Base-by-base conservation (phyloP, 352 stramenopile genomes). In the Phytophthora vignae region DNA sequence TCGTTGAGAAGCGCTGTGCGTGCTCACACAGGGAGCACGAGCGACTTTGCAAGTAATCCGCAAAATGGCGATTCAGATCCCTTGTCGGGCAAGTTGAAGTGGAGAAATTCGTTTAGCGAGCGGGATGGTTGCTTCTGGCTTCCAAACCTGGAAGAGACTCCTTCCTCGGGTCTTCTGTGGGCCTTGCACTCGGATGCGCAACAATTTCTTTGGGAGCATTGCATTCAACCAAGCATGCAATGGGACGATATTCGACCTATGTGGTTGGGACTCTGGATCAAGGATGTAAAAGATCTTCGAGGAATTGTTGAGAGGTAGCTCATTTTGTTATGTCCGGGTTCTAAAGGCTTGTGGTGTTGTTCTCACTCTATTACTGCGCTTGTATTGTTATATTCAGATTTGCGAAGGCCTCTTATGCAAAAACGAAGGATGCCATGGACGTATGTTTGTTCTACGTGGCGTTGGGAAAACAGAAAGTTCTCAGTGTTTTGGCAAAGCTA, bases 111-210 rank as follows among this genome's bases (percentile, higher is more conserved):
- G 29, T 62, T 70, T 46, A 77, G 62, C 15, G 58, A 73, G n/a
- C 64, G 54, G 6, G 58, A 76, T 46, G 67, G 22, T 25, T 46
- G 62, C 19, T 64, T 42, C 21, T 65, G 42, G 64, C 31, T 55
- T 27, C 68, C 57, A 58, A 77, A 69, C 31, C 65, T 91, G 50
- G 69, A 81, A 9, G 84, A 95, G 33, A 74, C 74, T 5, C 89
- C 89, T 21, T 94, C 87, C 3, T 96, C 89, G 25, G 87, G 81
- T 1, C 63, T 95, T 9, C 33, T 93, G 17, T 96, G 89, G 89
- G 89, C 87, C 8, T 69, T 96, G n/a, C 89, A 95, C 46, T 96
- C 89, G 17, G 84, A 92, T 64, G 83, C 89, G n/a, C 87, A 95
- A 36, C 73, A 84, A 40, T 93, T 96, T 69, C 60, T 96, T 29